phyloP scores from a whole-genome alignment of 1,284 basidiomycete genomes.

The Tilletia setariae region DNA sequence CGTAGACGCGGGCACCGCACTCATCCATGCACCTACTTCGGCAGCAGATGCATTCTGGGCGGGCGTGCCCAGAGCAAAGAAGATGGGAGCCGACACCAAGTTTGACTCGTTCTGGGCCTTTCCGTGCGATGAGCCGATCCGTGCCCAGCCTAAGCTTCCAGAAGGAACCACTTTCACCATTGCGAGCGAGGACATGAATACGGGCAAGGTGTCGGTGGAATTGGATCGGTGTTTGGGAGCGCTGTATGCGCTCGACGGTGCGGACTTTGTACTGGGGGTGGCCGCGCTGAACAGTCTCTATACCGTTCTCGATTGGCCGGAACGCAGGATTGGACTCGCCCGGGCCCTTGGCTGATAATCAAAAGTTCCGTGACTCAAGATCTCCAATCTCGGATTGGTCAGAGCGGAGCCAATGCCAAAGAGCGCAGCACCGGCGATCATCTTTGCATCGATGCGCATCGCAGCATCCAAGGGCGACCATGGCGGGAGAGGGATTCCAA shows the following conservation, averaged over 20 bases:
- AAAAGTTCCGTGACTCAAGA: too few relatives aligned
- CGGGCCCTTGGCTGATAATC: neutral
- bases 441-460: constrained; percentile 30
- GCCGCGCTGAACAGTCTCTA: neutral
- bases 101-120: neutral
- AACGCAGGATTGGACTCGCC: neutral
- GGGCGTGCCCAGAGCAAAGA: neutral
- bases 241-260: neutral
- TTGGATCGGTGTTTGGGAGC: neutral
- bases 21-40: neutral
- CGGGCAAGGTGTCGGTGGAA: neutral
- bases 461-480: constrained; percentile 55
- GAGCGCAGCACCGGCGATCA: constrained; percentile 40
- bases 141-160: neutral
- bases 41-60: neutral
- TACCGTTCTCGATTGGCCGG: neutral
- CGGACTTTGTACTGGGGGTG: neutral
- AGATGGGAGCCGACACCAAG: neutral
- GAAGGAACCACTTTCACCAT: neutral
- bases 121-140: neutral
- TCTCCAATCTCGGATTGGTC: constrained; percentile 29
- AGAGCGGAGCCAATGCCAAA: constrained; percentile 53
- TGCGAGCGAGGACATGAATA: neutral
- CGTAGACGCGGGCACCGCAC: neutral
- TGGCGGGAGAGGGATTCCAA: constrained; percentile 58